Percentiles rank a stretch among this genome's conserved stretches.
These are phyloP conservation scores for Amylocystis lapponica DNA, from an alignment of 768 basidiomycete genomes.

Conservation along the genomic window DNA sequence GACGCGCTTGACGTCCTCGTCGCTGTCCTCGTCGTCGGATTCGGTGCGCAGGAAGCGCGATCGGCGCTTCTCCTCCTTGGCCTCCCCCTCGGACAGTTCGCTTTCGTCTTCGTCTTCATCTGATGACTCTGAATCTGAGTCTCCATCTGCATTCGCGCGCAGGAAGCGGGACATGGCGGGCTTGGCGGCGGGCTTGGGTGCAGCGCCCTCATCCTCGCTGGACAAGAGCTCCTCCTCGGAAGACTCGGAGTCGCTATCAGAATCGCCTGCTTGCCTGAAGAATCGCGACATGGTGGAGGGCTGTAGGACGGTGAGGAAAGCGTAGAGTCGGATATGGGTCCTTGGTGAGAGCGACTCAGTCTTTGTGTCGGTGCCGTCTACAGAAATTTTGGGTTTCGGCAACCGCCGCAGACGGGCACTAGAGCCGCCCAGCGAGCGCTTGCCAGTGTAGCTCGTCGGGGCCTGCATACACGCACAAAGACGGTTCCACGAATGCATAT, in stretches of 20 bases:
- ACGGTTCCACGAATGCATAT: too few species aligned
- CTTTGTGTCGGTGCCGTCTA: neutral
- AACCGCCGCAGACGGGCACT: too few species aligned
- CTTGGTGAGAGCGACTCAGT: neutral
- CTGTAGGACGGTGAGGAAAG: neutral
- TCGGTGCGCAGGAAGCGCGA: conserved; percentile 39
- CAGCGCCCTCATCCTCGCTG: conserved; percentile 62
- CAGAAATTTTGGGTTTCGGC: conserved; percentile 5
- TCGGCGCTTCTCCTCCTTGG: conserved; percentile 36
- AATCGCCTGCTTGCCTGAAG: conserved; percentile 81
- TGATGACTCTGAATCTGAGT: conserved; percentile 48
- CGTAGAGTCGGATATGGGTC: neutral
- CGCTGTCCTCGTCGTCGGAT: conserved; percentile 47
- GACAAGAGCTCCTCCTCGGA: conserved; percentile 56
- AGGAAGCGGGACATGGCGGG: conserved; percentile 79
- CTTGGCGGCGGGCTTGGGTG: conserved; percentile 40
- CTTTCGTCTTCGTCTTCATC: conserved; percentile 45
- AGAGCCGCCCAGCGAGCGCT: too few species aligned
- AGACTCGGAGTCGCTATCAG: conserved; percentile 77
- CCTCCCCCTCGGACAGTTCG: conserved; percentile 37
- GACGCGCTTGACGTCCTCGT: conserved; percentile 66
- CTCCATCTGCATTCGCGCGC: conserved; percentile 55
- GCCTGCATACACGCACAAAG: too few species aligned
- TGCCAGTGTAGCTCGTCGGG: too few species aligned
- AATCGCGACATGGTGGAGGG: conserved; percentile 69